These are phyloP conservation scores for Cystofilobasidium ferigula DNA, from an alignment of 768 basidiomycete genomes.

Conservation along the genomic window DNA sequence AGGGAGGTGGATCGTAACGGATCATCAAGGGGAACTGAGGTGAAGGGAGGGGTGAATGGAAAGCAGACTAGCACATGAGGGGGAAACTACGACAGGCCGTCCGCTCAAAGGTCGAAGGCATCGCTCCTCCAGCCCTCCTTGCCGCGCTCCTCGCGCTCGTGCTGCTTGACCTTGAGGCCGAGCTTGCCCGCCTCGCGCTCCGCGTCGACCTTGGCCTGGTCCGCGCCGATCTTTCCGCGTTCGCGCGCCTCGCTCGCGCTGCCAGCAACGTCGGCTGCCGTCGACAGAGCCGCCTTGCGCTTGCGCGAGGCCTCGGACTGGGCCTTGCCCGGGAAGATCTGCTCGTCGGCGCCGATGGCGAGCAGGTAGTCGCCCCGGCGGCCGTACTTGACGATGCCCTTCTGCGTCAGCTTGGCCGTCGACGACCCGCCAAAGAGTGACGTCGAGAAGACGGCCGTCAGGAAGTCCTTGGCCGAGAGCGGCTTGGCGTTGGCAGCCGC, in stretches of 20 bases:
- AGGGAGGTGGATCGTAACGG: too few relatives aligned
- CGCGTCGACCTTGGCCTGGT: slow-evolving; percentile 13
- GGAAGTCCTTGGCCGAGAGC: slow-evolving; percentile 15
- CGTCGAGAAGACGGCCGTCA: slow-evolving; percentile 23
- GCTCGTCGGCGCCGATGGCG: slow-evolving; percentile 40
- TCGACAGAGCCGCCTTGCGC: slow-evolving; percentile 29
- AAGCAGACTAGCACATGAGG: too few relatives aligned
- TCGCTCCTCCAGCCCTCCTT: slow-evolving; percentile 20
- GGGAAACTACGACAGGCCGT: too few relatives aligned
- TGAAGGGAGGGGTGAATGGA: too few relatives aligned
- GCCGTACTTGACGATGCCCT: slow-evolving; percentile 41
- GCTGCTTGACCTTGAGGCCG: slow-evolving; percentile 12
- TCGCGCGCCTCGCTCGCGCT: slow-evolving; percentile 33
- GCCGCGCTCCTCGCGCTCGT: background rate
- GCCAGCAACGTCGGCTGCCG: slow-evolving; percentile 33
- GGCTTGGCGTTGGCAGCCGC: slow-evolving; percentile 26
- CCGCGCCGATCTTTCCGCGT: slow-evolving; percentile 27
- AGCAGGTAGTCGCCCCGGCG: slow-evolving; percentile 40
- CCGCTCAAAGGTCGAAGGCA: slow-evolving; percentile 34
- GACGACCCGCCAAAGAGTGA: slow-evolving; percentile 23
- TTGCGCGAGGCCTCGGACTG: background rate
- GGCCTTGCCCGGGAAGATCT: slow-evolving; percentile 37
- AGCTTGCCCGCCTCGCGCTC: slow-evolving; percentile 20
- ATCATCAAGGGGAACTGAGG: too few relatives aligned
- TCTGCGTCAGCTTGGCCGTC: slow-evolving; percentile 25